These are phyloP conservation scores for Amphicarpaea edgeworthii DNA, from an alignment of 306 rosid genomes.

Conservation along the genomic window DNA sequence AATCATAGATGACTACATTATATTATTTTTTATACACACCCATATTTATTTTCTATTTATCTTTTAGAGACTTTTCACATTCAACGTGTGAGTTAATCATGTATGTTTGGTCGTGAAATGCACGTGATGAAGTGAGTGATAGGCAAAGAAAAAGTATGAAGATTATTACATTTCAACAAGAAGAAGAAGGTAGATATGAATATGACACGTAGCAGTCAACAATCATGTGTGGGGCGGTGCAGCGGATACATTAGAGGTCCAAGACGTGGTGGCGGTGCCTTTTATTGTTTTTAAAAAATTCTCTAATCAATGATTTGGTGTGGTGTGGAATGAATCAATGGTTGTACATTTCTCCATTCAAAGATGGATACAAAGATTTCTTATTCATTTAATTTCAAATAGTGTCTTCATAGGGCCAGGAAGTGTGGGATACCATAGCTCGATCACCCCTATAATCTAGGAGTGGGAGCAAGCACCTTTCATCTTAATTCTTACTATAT, in stretches of 20 bases:
- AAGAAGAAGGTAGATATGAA: too few species aligned
- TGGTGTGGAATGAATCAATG: neutral
- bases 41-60: too few species aligned
- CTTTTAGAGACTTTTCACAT: too few species aligned
- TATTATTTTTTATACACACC: too few species aligned
- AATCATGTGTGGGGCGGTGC: conserved; percentile 12
- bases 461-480: too few species aligned
- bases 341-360: neutral
- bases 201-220: neutral
- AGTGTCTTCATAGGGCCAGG: neutral
- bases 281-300: too few species aligned
- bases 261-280: neutral
- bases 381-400: neutral
- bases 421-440: too few species aligned
- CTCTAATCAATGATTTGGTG: neutral
- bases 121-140: neutral
- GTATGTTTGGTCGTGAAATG: neutral
- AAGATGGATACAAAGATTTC: neutral
- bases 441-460: too few species aligned
- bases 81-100: too few species aligned
- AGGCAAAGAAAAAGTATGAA: neutral
- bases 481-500: too few species aligned
- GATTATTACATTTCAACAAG: too few species aligned
- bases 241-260: neutral
- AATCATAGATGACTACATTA: too few species aligned